Evolutionary conservation across 805 yeast species (phyloP), one percentile per base, ranked within the genome.

Genomic region (Debaryomyces prosopidis): DNA sequence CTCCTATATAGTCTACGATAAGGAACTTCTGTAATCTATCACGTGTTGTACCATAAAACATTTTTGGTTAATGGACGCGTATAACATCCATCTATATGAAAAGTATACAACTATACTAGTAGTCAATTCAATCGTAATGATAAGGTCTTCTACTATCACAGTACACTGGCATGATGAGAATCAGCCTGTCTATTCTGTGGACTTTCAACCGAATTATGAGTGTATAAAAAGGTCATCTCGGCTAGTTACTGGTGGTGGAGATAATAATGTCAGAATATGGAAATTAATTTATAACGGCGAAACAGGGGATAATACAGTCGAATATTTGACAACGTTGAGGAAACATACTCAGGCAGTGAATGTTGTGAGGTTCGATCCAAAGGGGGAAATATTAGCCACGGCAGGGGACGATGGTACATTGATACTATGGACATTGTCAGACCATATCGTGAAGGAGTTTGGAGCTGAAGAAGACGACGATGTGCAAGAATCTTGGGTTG

Each of bases 321-420:
- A 83, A 48, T 92, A 90, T 62, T 69, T 90, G 23, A 80, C 94
- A 14, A 89, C 97, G 0, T 73, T 94, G 41, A 65, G 85, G 3
- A 90, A 89, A 55, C 99, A 94, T 61, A 87, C 94, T 2, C 96
- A 90, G 62, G 97, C 98, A 0, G 97, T 94, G 16, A 94, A 94
- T 59, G 91, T 82, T 28, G 96, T 89, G 4, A 69, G 96, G 42
- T 94, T 91, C 60, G 84, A 81, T 57, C 82, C 85, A 2, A 66
- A 63, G 2, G 97, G 97, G 1, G 74, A 77, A 40, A 52, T 77
- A 5, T 69, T 94, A 17, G 98, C 98, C 0, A 79, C 92, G 0
- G 97, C 96, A 0, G 96, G 97, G 3, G 99, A 94, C 60, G 99
- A 94, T 63, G 98, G 99, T 1, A 81, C 85, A 5, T 77, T 94